phyloP scores from a whole-genome alignment of 75 land plant genomes.

The Chamaecyparis obtusa region DNA sequence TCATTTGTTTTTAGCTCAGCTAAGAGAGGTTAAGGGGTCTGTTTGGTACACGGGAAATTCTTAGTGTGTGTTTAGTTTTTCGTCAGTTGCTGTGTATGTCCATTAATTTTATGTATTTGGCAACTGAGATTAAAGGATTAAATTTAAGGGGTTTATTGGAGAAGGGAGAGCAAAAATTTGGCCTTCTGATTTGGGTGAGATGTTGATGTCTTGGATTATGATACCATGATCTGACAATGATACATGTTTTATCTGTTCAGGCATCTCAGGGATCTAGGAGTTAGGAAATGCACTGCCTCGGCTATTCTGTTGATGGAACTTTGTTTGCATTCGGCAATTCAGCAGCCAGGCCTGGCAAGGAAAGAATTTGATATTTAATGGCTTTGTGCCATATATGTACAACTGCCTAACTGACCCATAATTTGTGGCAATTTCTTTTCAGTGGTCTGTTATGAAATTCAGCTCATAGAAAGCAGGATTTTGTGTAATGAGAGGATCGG shows the following conservation, averaged over 20 bases:
- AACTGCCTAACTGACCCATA: neutral
- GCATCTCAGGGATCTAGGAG: conserved; percentile 2
- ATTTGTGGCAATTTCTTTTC: neutral
- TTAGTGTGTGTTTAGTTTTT: neutral
- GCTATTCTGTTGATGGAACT: neutral
- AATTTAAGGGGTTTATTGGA: neutral
- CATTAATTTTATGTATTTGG: neutral
- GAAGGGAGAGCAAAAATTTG: neutral
- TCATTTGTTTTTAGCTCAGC: neutral
- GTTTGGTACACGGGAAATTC: neutral
- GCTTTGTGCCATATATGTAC: neutral
- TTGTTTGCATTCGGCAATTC: neutral
- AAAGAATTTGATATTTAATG: conserved; percentile 1
- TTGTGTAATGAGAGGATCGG: neutral
- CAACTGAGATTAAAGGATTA: neutral
- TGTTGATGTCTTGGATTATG: neutral
- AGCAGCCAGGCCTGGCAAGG: neutral
- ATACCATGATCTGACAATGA: neutral
- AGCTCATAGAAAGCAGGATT: conserved; percentile 11
- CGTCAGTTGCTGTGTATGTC: neutral
- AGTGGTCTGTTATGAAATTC: neutral
- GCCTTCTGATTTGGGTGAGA: neutral
- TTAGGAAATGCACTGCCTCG: neutral
- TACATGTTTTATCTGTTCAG: neutral
- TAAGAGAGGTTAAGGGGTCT: neutral